Evolutionary conservation across 2,329 filamentous ascomycete genomes (phyloP).

Genomic region (Leptographium wingfieldii): DNA sequence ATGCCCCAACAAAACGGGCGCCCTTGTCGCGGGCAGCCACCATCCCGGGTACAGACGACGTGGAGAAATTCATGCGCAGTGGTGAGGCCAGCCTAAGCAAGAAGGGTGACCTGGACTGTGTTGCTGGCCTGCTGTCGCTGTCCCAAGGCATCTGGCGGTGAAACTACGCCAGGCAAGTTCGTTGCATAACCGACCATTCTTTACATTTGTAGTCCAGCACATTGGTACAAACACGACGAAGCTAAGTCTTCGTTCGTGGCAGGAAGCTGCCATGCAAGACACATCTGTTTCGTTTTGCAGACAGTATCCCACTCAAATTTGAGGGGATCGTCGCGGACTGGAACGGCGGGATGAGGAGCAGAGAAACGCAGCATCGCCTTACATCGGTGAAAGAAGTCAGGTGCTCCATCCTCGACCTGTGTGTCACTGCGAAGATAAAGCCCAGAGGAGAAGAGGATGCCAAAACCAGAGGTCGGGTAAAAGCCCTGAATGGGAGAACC

Average conservation of each 20-base stretch:
- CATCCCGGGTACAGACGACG: constrained; percentile 39
- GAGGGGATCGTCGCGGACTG: too few species aligned
- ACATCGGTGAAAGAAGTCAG: too few species aligned
- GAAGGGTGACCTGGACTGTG: constrained; percentile 72
- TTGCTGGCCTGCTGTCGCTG: constrained; percentile 76
- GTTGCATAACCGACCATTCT: neutral
- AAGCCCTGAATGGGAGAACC: neutral
- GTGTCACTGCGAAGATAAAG: neutral
- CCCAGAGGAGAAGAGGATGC: neutral
- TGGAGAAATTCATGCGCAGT: constrained; percentile 61
- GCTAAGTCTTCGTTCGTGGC: neutral
- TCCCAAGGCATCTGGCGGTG: constrained; percentile 86
- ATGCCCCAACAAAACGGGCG: constrained; percentile 1
- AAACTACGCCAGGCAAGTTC: constrained; percentile 11
- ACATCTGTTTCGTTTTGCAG: too few species aligned
- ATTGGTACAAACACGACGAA: neutral
- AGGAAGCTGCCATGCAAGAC: neutral
- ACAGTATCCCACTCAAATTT: too few species aligned
- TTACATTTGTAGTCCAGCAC: neutral
- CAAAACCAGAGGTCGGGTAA: neutral
- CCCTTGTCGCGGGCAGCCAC: constrained; percentile 9
- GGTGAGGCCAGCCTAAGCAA: constrained; percentile 56
- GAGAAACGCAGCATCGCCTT: too few species aligned
- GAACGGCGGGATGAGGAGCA: too few species aligned
- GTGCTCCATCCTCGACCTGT: neutral